These are phyloP conservation scores for Bothriochloa decipiens DNA, from an alignment of 176 grass and related monocot genomes.

Conservation along the genomic window DNA sequence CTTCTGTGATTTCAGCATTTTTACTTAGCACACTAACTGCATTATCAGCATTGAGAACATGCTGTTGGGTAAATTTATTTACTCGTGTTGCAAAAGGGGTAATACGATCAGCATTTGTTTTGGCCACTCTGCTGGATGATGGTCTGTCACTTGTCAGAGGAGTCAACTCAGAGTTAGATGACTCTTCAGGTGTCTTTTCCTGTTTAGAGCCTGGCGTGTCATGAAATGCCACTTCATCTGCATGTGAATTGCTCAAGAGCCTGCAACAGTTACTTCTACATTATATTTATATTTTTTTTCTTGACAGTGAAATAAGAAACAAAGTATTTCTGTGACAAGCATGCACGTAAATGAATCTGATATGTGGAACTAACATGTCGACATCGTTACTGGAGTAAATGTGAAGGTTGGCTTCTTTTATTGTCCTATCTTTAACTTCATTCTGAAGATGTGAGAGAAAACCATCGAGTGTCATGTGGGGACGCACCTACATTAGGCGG, in stretches of 20 bases:
- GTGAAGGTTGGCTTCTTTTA: constrained; percentile 73
- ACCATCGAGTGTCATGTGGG: constrained; percentile 55
- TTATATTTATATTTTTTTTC: constrained; percentile 41
- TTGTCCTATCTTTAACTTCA: constrained; percentile 73
- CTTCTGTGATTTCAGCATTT: constrained; percentile 56
- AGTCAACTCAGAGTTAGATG: constrained; percentile 54
- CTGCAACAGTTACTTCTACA: constrained; percentile 58
- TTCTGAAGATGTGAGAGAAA: constrained; percentile 84
- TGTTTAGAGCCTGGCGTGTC: constrained; percentile 61
- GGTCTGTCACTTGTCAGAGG: constrained; percentile 52
- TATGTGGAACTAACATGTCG: constrained; percentile 78
- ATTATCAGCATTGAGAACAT: constrained; percentile 62
- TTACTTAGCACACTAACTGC: constrained; percentile 42
- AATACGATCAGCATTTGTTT: constrained; percentile 59
- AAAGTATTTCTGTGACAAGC: constrained; percentile 17
- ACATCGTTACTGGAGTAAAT: constrained; percentile 90
- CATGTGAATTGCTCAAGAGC: constrained; percentile 63
- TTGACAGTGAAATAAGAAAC: constrained; percentile 23
- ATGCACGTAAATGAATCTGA: constrained; percentile 32
- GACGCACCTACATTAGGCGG: too few relatives aligned
- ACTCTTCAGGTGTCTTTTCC: constrained; percentile 54
- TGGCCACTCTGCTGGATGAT: constrained; percentile 62
- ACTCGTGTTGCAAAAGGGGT: constrained; percentile 85
- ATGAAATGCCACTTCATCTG: constrained; percentile 46
- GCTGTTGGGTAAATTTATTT: constrained; percentile 75